phyloP scores from a whole-genome alignment of 208 protist genomes.

The Polymyxa betae region DNA sequence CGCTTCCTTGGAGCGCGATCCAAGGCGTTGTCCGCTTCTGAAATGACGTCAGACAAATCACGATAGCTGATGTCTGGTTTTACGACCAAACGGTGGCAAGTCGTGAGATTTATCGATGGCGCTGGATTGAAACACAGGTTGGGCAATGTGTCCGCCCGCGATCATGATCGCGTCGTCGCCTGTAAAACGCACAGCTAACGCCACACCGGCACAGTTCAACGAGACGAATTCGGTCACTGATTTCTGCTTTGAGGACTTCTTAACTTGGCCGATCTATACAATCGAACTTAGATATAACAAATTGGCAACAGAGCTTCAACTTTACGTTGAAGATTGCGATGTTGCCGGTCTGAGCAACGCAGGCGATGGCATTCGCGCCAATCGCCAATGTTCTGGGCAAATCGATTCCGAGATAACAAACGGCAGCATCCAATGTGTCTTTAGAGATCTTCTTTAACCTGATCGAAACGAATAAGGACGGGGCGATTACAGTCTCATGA shows the following conservation, averaged over 20 bases:
- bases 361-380: background rate
- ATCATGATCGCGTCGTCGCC: background rate
- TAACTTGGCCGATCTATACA: background rate
- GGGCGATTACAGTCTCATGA: background rate
- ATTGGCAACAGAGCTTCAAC: background rate
- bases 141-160: background rate
- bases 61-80: no score
- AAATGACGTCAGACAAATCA: background rate
- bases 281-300: background rate
- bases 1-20: background rate
- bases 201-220: background rate
- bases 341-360: conserved; percentile 42
- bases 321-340: conserved; percentile 26
- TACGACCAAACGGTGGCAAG: background rate
- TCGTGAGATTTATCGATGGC: background rate
- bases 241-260: background rate
- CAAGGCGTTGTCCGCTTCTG: background rate
- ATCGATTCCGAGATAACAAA: background rate
- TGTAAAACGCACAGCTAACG: background rate
- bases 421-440: background rate
- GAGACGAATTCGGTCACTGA: background rate
- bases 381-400: background rate
- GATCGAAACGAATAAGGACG: background rate
- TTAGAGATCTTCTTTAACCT: background rate
- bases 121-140: background rate